A percentile compares a stretch with the other conserved stretches of the same genome.
phyloP scores from a whole-genome alignment of 331 rosid species.

The Rhamnella rubrinervis region DNA sequence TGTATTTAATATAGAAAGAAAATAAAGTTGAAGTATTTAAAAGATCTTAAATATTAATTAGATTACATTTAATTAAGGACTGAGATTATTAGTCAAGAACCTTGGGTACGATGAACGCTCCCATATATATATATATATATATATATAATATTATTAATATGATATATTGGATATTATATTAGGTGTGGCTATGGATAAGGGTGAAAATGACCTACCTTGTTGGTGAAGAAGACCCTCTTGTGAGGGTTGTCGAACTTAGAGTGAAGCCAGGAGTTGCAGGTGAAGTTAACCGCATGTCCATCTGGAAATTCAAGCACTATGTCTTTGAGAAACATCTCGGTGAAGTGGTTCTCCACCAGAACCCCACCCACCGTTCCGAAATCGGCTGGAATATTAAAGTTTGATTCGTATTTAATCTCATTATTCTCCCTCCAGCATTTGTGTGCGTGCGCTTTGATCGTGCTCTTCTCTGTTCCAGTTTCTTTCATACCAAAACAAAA shows the following conservation, averaged over 20 bases:
- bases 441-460: slow-evolving; percentile 33
- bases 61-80: no score
- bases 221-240: slow-evolving; percentile 60
- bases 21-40: no score
- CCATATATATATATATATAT: no score
- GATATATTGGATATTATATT: no score
- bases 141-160: no score
- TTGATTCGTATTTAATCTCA: slow-evolving; percentile 43
- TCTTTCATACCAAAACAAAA: slow-evolving; percentile 22
- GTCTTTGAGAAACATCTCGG: slow-evolving; percentile 47
- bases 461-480: slow-evolving; percentile 49
- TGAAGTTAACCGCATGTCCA: slow-evolving; percentile 33
- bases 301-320: slow-evolving; percentile 38
- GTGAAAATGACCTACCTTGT: slow-evolving; percentile 38
- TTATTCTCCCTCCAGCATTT: background rate
- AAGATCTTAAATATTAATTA: no score
- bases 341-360: slow-evolving; percentile 60
- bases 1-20: no score
- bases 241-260: slow-evolving; percentile 42
- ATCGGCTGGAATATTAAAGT: slow-evolving; percentile 34
- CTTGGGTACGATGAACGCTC: no score
- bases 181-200: no score
- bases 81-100: no score
- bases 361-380: slow-evolving; percentile 67
- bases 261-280: slow-evolving; percentile 66